Percentiles rank a stretch among this genome's conserved stretches.
Conservation (phyloP, 257 asterid species). For the Solanum dulcamara region DNA sequence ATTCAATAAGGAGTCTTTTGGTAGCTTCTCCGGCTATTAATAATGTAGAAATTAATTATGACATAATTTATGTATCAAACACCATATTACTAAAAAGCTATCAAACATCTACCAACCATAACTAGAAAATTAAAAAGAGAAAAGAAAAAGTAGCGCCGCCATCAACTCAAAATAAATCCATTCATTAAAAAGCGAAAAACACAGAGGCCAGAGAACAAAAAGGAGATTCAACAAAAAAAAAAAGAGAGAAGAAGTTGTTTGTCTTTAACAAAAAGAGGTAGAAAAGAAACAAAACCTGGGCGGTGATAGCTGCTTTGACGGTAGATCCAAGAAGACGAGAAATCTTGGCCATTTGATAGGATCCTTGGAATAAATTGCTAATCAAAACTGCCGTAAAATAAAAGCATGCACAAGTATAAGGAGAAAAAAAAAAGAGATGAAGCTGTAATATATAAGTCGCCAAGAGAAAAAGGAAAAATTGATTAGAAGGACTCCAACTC, state of each 20-base stretch:
- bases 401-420: background rate
- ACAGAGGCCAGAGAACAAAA: background rate
- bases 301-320: constrained; percentile 21
- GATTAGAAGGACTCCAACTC: background rate
- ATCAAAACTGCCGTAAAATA: background rate
- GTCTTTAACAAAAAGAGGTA: background rate
- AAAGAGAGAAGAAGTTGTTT: no score
- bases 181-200: background rate
- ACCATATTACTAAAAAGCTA: no score
- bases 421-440: background rate
- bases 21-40: no score
- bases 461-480: background rate
- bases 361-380: no score
- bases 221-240: background rate
- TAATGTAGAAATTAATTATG: no score
- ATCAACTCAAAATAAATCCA: background rate
- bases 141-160: background rate
- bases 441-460: background rate
- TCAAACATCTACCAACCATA: background rate
- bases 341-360: constrained; percentile 12
- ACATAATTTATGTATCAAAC: no score
- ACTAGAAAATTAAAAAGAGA: background rate
- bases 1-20: background rate
- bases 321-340: constrained; percentile 41
- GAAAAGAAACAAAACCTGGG: constrained; percentile 20